These are phyloP conservation scores for Rhodotorula mucilaginosa DNA, from an alignment of 1,284 basidiomycete genomes.

Conservation along the genomic window DNA sequence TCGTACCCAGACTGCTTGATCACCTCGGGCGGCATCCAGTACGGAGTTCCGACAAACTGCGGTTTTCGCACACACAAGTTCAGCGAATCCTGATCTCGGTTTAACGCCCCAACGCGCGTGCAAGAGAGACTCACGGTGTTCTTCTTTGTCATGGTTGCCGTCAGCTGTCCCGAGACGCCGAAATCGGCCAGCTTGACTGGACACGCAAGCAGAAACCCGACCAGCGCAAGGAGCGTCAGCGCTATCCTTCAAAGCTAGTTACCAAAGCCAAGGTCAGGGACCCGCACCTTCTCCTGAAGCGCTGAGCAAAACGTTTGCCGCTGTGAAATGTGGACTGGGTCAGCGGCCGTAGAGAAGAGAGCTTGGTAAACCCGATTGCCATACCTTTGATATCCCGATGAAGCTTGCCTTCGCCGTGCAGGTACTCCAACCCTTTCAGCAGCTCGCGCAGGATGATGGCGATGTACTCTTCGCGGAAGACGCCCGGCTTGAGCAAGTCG, in stretches of 20 bases:
- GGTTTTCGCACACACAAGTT: too few relatives aligned
- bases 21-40: constrained; percentile 99
- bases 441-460: constrained; percentile 93
- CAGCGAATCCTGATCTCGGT: background rate
- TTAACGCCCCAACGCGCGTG: too few relatives aligned
- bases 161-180: constrained; percentile 97
- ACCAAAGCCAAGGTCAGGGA: too few relatives aligned
- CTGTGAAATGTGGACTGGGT: constrained; percentile 51
- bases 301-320: constrained; percentile 91
- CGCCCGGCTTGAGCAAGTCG: constrained; percentile 73
- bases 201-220: background rate
- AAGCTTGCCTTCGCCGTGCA: constrained; percentile 92
- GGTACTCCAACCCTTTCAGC: constrained; percentile 85
- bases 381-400: constrained; percentile 97
- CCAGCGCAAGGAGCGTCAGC: background rate
- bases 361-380: constrained; percentile 17
- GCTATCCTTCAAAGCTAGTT: background rate
- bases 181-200: constrained; percentile 95
- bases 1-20: constrained; percentile 99
- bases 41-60: constrained; percentile 56
- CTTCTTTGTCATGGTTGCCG: constrained; percentile 63
- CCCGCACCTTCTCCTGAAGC: constrained; percentile 70
- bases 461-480: constrained; percentile 97
- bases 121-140: constrained; percentile 74
- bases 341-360: background rate